These are phyloP conservation scores for Vaccinium corymbosum DNA, from an alignment of 148 eudicot genomes.

Conservation along the genomic window DNA sequence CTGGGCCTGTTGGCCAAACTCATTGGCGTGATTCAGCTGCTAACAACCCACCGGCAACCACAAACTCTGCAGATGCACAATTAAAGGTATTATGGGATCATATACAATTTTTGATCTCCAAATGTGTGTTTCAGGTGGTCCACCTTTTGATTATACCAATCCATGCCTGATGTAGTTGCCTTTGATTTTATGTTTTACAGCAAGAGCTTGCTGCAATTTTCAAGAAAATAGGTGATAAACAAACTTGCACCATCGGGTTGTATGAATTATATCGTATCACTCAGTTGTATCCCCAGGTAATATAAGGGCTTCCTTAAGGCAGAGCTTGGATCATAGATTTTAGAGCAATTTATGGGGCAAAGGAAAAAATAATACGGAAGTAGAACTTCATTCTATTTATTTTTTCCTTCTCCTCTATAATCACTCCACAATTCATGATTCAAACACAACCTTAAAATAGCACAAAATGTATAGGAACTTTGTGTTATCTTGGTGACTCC, in stretches of 20 bases:
- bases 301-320: background rate
- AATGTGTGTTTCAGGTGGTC: slow-evolving; percentile 9
- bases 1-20: slow-evolving; percentile 83
- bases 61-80: slow-evolving; percentile 87
- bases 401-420: background rate
- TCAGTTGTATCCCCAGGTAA: slow-evolving; percentile 90
- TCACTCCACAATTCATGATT: background rate
- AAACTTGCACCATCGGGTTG: slow-evolving; percentile 92
- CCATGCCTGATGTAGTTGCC: background rate
- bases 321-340: background rate
- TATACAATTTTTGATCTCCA: background rate
- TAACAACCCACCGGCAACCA: slow-evolving; percentile 67
- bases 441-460: background rate
- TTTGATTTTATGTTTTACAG: slow-evolving; percentile 39
- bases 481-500: background rate
- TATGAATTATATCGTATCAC: slow-evolving; percentile 91
- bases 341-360: background rate
- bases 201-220: slow-evolving; percentile 98
- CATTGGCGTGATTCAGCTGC: slow-evolving; percentile 93
- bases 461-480: background rate
- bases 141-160: background rate
- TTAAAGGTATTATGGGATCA: slow-evolving; percentile 50
- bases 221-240: slow-evolving; percentile 97
- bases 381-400: background rate
- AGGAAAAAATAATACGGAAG: background rate